These are phyloP conservation scores for Syncephalastrum racemosum DNA, from an alignment of 371 early-diverging fungal genomes.

Conservation along the genomic window DNA sequence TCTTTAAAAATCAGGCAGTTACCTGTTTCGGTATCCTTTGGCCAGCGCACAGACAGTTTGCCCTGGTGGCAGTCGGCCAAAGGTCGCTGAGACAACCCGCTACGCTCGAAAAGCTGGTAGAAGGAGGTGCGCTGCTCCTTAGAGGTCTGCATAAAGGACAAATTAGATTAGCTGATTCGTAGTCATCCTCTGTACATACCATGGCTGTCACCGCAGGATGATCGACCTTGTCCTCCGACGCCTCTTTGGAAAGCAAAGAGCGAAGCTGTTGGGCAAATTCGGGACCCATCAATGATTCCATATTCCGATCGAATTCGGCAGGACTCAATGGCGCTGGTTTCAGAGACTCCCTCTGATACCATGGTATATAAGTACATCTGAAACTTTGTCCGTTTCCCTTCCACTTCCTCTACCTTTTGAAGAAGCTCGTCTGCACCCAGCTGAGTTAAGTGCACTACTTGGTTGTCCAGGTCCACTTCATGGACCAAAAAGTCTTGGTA, in stretches of 20 bases:
- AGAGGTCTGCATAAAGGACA: conserved; percentile 13
- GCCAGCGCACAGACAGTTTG: conserved; percentile 32
- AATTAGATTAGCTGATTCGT: too few relatives aligned
- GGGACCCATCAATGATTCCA: conserved; percentile 18
- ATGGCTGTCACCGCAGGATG: conserved; percentile 11
- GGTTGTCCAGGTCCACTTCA: conserved; percentile 83
- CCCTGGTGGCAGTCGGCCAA: conserved; percentile 23
- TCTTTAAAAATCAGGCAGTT: not conserved
- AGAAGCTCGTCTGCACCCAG: conserved; percentile 34
- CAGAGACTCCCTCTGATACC: too few relatives aligned
- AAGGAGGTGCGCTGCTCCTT: conserved; percentile 27
- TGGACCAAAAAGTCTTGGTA: conserved; percentile 88
- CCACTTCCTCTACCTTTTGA: conserved; percentile 15
- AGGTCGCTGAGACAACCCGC: not conserved
- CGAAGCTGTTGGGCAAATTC: conserved; percentile 32
- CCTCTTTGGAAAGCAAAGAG: conserved; percentile 15
- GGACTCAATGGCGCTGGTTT: conserved; percentile 6
- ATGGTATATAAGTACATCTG: too few relatives aligned
- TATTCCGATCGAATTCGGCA: conserved; percentile 26
- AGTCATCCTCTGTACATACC: too few relatives aligned
- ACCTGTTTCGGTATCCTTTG: conserved; percentile 16
- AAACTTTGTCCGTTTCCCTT: too few relatives aligned
- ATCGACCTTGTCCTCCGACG: conserved; percentile 17
- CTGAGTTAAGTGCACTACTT: conserved; percentile 65
- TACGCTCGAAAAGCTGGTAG: conserved; percentile 28